Evolutionary conservation across 2,329 filamentous ascomycete genomes (phyloP), one percentile per base, ranked within the genome.

Genomic region (Epicoccum sorghinum): DNA sequence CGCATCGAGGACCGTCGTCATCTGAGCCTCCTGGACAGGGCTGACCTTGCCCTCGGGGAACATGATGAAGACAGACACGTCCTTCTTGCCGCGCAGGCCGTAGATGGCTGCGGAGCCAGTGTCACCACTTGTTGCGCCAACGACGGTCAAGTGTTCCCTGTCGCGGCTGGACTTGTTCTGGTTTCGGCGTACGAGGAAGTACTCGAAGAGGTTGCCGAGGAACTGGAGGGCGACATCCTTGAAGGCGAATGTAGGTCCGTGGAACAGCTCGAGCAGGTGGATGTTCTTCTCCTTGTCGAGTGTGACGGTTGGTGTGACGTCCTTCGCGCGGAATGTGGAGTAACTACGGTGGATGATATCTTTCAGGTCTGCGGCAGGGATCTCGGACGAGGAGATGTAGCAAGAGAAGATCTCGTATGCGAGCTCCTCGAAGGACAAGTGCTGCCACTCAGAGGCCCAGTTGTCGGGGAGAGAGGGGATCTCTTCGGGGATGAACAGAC

Each of bases 61-160:
- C 68, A 98, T 83, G 72, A 99, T 98, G 79, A 96, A 95, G 47
- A 98, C 90, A 0, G 91, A 96, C 13, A 97, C 90, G 81, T 99
- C 95, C 78, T 96, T 93, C 86, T 98, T 98, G 49, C 93, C 92
- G 45, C 93, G 82, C 49, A 99, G 82, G 51, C 95, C 95, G 71
- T 98, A 97, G 66, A 99, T 98, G 62, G 95, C 95, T 9, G 93
- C 93, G 25, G 91, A 96, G 23, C 93, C 93, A 25, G 93, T 98
- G 73, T 82, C 71, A 52, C 75, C 75, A 61, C 75, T 77, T 41
- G 75, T 77, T 38, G 75, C 75, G 49, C 75, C 69, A 62, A 77
- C 63, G 61, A 78, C 72, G 1, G 74, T 77, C 65, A 77, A 41
- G 52, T 76, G 74, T 48, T 77, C 73, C 58, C 73, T 67, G 49